Evolutionary conservation across 1,284 basidiomycete genomes (phyloP), one percentile per base, ranked within the genome.

Genomic region (Tilletiaria anomala): DNA sequence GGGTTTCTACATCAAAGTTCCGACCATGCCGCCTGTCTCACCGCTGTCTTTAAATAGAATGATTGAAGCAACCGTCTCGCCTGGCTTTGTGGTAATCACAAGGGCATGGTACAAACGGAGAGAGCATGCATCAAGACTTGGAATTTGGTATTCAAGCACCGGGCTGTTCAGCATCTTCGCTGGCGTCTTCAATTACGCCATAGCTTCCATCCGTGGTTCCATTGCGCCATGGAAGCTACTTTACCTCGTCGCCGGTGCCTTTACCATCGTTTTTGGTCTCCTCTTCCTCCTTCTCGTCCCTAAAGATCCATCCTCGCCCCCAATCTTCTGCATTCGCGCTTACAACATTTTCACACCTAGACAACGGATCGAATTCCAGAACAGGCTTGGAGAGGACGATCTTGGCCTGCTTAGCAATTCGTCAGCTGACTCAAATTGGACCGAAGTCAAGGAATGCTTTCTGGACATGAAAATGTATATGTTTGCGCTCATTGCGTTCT

Each of bases 11-110:
- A n/a, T n/a, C n/a, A n/a, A n/a, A n/a, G n/a, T n/a, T n/a, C n/a
- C n/a, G n/a, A n/a, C n/a, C n/a, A n/a, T n/a, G n/a, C n/a, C n/a
- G n/a, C n/a, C n/a, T n/a, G n/a, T n/a, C n/a, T n/a, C n/a, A n/a
- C n/a, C n/a, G n/a, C n/a, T n/a, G n/a, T n/a, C n/a, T n/a, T n/a
- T n/a, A n/a, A n/a, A n/a, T n/a, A n/a, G n/a, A 14, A 47, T 51
- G 6, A 45, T 58, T 17, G 59, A 68, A 55, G 63, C 65, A 1
- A 64, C 68, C 12, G 72, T 73, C 21, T 68, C 67, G 0, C 73
- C 73, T 0, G 72, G 71, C 1, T 75, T 74, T 49, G 67, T 75
- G 3, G 58, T 69, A 31, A 56, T 75, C 39, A 73, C 72, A 6
- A 57, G 65, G 0, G 52, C 69, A 20, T 75, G 72, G 72, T 75